A percentile compares a stretch with the other conserved stretches of the same genome.
Conservation (phyloP, 768 basidiomycete species). For the Psilocybe cubensis region DNA sequence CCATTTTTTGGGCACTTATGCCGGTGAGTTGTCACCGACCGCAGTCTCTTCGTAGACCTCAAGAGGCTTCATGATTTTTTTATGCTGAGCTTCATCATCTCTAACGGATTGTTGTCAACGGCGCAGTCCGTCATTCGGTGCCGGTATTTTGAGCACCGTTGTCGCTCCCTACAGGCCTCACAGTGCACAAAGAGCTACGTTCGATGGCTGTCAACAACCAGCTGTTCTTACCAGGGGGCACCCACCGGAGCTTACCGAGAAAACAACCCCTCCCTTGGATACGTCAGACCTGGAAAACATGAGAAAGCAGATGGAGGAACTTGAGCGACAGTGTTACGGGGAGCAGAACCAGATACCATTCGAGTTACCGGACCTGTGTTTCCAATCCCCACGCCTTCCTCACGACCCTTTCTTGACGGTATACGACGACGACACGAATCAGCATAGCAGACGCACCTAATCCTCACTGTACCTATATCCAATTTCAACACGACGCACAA, state of each 20-base stretch:
- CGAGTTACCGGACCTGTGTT: neutral
- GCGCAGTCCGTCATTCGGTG: neutral
- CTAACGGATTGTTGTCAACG: neutral
- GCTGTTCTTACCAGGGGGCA: too few species aligned
- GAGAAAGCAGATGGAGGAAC: conserved; percentile 1
- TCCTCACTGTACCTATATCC: neutral
- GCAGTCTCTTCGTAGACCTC: neutral
- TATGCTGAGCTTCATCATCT: too few species aligned
- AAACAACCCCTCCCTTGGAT: conserved; percentile 1
- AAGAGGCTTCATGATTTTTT: too few species aligned
- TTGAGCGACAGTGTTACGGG: neutral
- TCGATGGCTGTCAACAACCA: neutral
- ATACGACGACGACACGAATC: neutral
- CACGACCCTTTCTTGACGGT: conserved; percentile 3
- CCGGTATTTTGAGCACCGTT: too few species aligned
- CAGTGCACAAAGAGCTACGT: too few species aligned
- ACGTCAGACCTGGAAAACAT: neutral
- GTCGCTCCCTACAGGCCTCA: too few species aligned
- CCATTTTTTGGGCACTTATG: neutral
- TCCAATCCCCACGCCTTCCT: neutral
- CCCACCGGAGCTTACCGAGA: too few species aligned
- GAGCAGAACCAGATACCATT: neutral
- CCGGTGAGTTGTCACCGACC: neutral
- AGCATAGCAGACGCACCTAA: neutral
- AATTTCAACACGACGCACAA: neutral